Evolutionary conservation across 106 monocot genomes (phyloP).

Genomic region (Cymbidium sinense): DNA sequence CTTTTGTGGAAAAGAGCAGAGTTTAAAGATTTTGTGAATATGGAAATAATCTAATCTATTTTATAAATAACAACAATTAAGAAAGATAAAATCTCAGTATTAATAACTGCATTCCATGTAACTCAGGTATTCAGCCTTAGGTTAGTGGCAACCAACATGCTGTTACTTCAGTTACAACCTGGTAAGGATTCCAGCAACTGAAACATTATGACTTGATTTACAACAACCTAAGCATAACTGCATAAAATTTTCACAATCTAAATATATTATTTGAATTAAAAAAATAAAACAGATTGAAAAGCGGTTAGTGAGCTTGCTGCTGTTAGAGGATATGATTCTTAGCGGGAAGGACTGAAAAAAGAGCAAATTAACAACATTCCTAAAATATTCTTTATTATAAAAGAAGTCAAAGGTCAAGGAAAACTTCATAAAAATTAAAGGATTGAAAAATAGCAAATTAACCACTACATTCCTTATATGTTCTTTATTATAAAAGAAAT

Average conservation of each 20-base stretch:
- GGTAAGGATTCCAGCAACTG: not conserved
- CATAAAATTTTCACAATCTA: not conserved
- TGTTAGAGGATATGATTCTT: not conserved
- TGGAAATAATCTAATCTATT: not conserved
- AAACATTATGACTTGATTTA: not conserved
- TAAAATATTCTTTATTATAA: not conserved
- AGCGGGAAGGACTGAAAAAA: not conserved
- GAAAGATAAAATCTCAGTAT: not conserved
- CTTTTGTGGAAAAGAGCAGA: not conserved
- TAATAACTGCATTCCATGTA: not conserved
- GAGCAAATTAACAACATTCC: not conserved
- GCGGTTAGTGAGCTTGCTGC: not conserved
- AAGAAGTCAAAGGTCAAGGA: not conserved
- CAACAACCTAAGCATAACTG: not conserved
- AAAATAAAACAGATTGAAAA: not conserved
- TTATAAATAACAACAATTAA: not conserved
- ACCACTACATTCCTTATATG: too few relatives aligned
- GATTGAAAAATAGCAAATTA: not conserved
- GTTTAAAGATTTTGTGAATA: not conserved
- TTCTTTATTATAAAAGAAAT: too few relatives aligned
- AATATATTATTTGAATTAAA: not conserved
- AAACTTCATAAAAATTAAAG: not conserved
- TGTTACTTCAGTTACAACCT: not conserved
- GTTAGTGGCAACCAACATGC: not conserved
- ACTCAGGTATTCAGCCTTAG: not conserved